Conservation (phyloP, 73 alveolate genomes). For the Diophrys sp. region DNA sequence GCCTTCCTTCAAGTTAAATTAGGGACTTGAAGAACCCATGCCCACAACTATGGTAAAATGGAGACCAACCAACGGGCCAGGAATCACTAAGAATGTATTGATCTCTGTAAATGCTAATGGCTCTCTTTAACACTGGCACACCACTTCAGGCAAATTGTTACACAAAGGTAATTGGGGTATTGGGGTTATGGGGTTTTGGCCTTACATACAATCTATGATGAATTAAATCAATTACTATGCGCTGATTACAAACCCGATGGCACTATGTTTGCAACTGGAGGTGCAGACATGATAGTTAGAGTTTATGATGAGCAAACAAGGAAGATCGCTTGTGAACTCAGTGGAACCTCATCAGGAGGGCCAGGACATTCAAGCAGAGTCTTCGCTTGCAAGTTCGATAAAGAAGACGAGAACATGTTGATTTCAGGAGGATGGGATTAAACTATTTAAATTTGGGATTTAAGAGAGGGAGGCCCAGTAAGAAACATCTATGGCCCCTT, state of each 20-base stretch:
- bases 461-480: constrained; percentile 63
- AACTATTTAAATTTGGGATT: constrained; percentile 79
- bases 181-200: too few species aligned
- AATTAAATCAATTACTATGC: constrained; percentile 85
- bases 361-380: constrained; percentile 83
- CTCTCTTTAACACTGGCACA: constrained; percentile 90
- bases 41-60: constrained; percentile 79
- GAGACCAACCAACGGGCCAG: constrained; percentile 84
- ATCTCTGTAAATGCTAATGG: constrained; percentile 94
- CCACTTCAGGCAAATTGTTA: constrained; percentile 92
- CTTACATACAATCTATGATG: constrained; percentile 84
- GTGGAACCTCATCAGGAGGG: constrained; percentile 70
- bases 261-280: constrained; percentile 85
- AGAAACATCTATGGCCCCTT: constrained; percentile 63
- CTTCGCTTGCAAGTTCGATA: constrained; percentile 76
- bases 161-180: too few species aligned
- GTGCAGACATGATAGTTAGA: constrained; percentile 82
- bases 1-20: constrained; percentile 40
- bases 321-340: constrained; percentile 56
- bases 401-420: constrained; percentile 70
- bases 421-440: constrained; percentile 90
- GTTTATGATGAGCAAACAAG: constrained; percentile 65
- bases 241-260: constrained; percentile 96
- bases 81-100: constrained; percentile 84
- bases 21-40: constrained; percentile 55